Evolutionary conservation across 129 eudicot genomes (phyloP).

Genomic region (Artemisia argyi): DNA sequence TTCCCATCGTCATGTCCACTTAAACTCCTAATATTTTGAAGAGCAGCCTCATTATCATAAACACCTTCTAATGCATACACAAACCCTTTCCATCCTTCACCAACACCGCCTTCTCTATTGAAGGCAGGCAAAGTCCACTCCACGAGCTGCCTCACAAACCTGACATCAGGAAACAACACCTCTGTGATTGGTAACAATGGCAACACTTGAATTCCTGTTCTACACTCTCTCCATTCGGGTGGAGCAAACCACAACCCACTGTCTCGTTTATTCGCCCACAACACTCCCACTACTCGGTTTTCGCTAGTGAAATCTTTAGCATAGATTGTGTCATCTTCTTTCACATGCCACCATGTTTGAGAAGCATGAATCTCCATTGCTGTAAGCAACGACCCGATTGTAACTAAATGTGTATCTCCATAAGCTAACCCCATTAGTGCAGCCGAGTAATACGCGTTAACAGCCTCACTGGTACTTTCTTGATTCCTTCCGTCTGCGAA

Average conservation of each 20-base stretch:
- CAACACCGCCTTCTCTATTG: conserved; percentile 79
- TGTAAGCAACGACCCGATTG: conserved; percentile 62
- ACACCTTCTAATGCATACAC: conserved; percentile 81
- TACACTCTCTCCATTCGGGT: conserved; percentile 67
- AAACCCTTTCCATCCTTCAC: conserved; percentile 96
- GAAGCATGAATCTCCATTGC: conserved; percentile 82
- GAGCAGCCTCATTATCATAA: conserved; percentile 60
- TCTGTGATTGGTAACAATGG: conserved; percentile 78
- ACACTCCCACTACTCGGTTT: conserved; percentile 76
- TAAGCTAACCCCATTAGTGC: conserved; percentile 90
- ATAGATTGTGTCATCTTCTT: conserved; percentile 57
- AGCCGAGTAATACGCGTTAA: conserved; percentile 84
- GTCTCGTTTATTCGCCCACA: conserved; percentile 86
- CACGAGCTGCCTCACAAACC: conserved; percentile 62
- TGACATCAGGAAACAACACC: conserved; percentile 61
- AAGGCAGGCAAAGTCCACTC: conserved; percentile 76
- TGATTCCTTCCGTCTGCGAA: conserved; percentile 78
- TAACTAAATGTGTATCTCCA: conserved; percentile 72
- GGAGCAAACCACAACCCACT: conserved; percentile 99
- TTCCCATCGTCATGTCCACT: conserved; percentile 84
- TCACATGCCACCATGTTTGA: conserved; percentile 83
- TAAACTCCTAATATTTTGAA: conserved; percentile 53
- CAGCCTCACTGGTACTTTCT: conserved; percentile 96
- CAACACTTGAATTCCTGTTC: conserved; percentile 81
- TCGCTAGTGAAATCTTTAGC: conserved; percentile 57